phyloP scores from a whole-genome alignment of 148 eudicot species.

The Beta vulgaris region DNA sequence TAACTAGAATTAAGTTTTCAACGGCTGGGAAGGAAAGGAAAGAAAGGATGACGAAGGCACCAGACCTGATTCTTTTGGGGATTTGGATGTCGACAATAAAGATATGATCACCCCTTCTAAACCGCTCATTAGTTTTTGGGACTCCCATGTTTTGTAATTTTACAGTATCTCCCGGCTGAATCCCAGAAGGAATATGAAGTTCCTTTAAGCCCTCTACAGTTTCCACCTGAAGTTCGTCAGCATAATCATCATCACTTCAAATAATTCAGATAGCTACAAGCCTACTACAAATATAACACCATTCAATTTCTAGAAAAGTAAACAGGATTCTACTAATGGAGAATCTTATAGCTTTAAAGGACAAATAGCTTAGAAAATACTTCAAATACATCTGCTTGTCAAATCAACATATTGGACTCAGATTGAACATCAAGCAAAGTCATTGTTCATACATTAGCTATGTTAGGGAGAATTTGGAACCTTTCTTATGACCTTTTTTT shows the following conservation, averaged over 20 bases:
- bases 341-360: background rate
- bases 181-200: slow-evolving; percentile 73
- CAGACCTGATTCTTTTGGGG: slow-evolving; percentile 75
- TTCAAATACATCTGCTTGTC: too few relatives aligned
- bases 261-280: background rate
- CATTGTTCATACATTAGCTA: too few relatives aligned
- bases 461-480: too few relatives aligned
- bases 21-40: background rate
- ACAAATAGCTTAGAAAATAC: background rate
- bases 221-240: slow-evolving; percentile 53
- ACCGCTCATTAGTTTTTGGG: slow-evolving; percentile 57
- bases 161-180: slow-evolving; percentile 73
- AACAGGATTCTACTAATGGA: background rate
- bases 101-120: slow-evolving; percentile 75
- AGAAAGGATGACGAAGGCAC: background rate
- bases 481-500: too few relatives aligned
- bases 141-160: slow-evolving; percentile 68
- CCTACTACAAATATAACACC: background rate
- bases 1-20: background rate
- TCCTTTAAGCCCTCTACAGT: slow-evolving; percentile 76
- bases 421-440: too few relatives aligned
- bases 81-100: slow-evolving; percentile 69
- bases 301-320: background rate
- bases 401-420: background rate
- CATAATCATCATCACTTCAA: background rate